These are phyloP conservation scores for Coelastrella sp. DNA, from an alignment of 139 green algal genomes.

Conservation along the genomic window DNA sequence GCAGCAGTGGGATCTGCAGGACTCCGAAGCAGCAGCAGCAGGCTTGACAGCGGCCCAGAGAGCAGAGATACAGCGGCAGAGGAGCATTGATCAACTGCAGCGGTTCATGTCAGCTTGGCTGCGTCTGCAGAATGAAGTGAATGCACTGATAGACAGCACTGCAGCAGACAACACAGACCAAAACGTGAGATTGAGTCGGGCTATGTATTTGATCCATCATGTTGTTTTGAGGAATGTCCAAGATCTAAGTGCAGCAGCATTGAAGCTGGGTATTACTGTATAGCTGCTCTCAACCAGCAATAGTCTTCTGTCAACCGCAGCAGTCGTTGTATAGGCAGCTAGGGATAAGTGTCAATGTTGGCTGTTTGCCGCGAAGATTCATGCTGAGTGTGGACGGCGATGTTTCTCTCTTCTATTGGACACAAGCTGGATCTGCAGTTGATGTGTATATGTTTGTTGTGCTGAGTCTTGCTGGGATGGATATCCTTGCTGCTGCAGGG, in stretches of 20 bases:
- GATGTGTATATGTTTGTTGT: no score
- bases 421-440: no score
- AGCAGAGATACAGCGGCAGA: background rate
- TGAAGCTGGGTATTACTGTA: background rate
- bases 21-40: background rate
- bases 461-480: no score
- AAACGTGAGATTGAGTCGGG: background rate
- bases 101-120: conserved; percentile 78
- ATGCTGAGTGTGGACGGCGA: no score
- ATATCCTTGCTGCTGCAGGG: no score
- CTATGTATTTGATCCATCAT: background rate
- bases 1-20: conserved; percentile 10
- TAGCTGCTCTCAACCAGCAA: no score
- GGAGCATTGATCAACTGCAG: conserved; percentile 41
- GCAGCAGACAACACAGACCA: conserved; percentile 61
- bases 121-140: conserved; percentile 87
- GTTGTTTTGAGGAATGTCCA: no score
- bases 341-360: no score
- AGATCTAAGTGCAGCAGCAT: background rate
- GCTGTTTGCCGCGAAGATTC: no score
- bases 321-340: no score
- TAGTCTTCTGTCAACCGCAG: no score
- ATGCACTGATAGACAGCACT: conserved; percentile 88
- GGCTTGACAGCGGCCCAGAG: conserved; percentile 2
- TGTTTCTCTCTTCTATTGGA: no score